A percentile compares a stretch with the other conserved stretches of the same genome.
Conservation (phyloP, 371 early-diverging fungal species). For the Syncephalastrum sp. region DNA sequence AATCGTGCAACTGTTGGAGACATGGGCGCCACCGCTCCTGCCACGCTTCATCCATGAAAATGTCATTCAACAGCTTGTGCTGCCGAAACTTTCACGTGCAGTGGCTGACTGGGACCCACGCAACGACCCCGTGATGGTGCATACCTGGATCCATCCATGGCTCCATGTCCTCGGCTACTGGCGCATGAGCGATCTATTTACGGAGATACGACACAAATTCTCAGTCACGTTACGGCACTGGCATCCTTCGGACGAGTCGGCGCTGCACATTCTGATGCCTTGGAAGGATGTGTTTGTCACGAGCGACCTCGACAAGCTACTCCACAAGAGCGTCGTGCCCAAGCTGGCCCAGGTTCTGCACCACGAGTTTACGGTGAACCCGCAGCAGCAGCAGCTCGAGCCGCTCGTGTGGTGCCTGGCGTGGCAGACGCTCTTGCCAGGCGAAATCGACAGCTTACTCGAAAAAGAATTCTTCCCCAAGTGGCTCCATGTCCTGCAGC, state of each 20-base stretch:
- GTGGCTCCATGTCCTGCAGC: slow-evolving; percentile 67
- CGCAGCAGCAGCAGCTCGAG: slow-evolving; percentile 65
- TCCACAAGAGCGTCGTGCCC: slow-evolving; percentile 66
- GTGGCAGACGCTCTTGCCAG: slow-evolving; percentile 64
- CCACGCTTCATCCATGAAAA: slow-evolving; percentile 76
- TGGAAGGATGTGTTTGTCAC: slow-evolving; percentile 73
- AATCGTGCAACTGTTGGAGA: slow-evolving; percentile 64
- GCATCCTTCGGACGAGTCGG: slow-evolving; percentile 68
- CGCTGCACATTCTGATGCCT: slow-evolving; percentile 56
- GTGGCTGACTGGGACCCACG: slow-evolving; percentile 73
- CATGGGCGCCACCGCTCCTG: slow-evolving; percentile 68
- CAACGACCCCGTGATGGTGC: slow-evolving; percentile 65
- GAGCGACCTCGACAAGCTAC: slow-evolving; percentile 57
- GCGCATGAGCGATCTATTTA: slow-evolving; percentile 55
- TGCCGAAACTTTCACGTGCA: slow-evolving; percentile 71
- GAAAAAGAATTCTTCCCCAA: slow-evolving; percentile 78
- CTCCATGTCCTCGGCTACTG: slow-evolving; percentile 65
- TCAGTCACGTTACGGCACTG: slow-evolving; percentile 59
- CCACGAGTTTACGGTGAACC: slow-evolving; percentile 70
- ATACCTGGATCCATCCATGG: slow-evolving; percentile 88
- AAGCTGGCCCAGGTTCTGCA: slow-evolving; percentile 64
- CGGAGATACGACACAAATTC: slow-evolving; percentile 66
- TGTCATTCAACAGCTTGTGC: slow-evolving; percentile 71
- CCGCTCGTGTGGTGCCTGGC: slow-evolving; percentile 61
- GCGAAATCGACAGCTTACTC: slow-evolving; percentile 56